Evolutionary conservation across 2,329 filamentous ascomycete species (phyloP).

Genomic region (Aspergillus ibericus): DNA sequence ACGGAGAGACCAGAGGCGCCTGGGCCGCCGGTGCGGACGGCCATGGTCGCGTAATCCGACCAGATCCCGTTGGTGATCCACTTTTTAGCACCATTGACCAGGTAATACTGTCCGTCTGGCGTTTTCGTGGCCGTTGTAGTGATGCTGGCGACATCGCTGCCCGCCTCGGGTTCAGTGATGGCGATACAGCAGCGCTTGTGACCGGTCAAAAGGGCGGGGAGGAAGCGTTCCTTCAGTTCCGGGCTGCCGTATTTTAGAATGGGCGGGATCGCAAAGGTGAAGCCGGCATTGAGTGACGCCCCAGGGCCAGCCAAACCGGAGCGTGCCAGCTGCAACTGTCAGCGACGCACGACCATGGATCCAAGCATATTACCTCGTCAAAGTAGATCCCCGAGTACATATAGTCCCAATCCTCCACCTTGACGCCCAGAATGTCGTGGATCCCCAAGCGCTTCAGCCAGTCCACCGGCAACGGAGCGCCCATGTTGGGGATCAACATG

Average conservation of each 20-base stretch:
- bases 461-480: conserved; percentile 66
- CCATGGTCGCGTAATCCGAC: conserved; percentile 68
- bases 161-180: conserved; percentile 74
- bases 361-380: conserved; percentile 55
- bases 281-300: conserved; percentile 67
- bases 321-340: conserved; percentile 55
- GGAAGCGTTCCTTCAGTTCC: conserved; percentile 63
- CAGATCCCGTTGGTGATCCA: conserved; percentile 76
- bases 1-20: conserved; percentile 65
- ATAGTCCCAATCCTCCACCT: conserved; percentile 73
- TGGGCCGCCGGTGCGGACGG: conserved; percentile 69
- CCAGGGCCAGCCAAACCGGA: conserved; percentile 64
- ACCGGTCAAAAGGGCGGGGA: conserved; percentile 67
- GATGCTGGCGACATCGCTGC: conserved; percentile 72
- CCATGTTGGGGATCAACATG: conserved; percentile 70
- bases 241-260: conserved; percentile 67
- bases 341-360: background rate
- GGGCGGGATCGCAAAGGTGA: conserved; percentile 71
- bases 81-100: conserved; percentile 76
- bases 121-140: conserved; percentile 65
- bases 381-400: conserved; percentile 68
- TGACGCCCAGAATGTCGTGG: conserved; percentile 64
- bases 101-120: conserved; percentile 64
- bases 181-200: conserved; percentile 71
- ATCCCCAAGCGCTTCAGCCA: conserved; percentile 68